phyloP scores from a whole-genome alignment of 805 yeast species.

The Metschnikowia proteae region DNA sequence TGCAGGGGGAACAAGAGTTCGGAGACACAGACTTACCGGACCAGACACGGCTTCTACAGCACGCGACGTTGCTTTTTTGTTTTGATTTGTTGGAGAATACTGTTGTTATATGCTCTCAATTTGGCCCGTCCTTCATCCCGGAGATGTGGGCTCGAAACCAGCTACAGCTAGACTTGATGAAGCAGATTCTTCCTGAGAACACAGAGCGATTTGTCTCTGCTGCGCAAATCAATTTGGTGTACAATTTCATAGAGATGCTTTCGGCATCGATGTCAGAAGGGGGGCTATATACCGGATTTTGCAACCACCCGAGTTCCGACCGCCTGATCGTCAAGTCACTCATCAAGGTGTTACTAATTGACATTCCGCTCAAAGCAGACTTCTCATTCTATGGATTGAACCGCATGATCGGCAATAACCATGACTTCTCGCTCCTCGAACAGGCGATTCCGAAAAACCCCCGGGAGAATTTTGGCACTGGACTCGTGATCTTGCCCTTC shows the following conservation, averaged over 20 bases:
- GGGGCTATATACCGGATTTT: conserved; percentile 1
- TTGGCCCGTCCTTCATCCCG: conserved; percentile 20
- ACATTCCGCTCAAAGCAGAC: conserved; percentile 36
- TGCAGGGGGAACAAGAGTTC: conserved; percentile 11
- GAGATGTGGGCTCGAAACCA: conserved; percentile 27
- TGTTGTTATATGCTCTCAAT: conserved; percentile 24
- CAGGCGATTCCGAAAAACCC: conserved; percentile 34
- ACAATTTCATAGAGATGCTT: conserved; percentile 51
- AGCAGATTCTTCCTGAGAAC: conserved; percentile 45
- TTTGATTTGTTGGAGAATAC: conserved; percentile 56
- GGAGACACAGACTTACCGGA: conserved; percentile 26
- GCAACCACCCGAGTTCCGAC: conserved; percentile 3
- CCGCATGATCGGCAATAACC: conserved; percentile 49
- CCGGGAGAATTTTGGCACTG: conserved; percentile 2
- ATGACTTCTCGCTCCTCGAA: conserved; percentile 40
- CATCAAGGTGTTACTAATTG: conserved; percentile 38
- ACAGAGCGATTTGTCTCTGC: conserved; percentile 39
- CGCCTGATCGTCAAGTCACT: conserved; percentile 25
- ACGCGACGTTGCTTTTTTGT: conserved; percentile 46
- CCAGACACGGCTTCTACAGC: conserved; percentile 43
- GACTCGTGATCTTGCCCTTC: conserved; percentile 11
- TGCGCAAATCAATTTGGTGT: conserved; percentile 47
- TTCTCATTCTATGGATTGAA: conserved; percentile 53
- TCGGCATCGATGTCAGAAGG: conserved; percentile 35
- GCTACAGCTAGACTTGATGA: conserved; percentile 30